These are phyloP conservation scores for Daldinia sp. DNA, from an alignment of 2,329 filamentous ascomycete genomes.

Conservation along the genomic window DNA sequence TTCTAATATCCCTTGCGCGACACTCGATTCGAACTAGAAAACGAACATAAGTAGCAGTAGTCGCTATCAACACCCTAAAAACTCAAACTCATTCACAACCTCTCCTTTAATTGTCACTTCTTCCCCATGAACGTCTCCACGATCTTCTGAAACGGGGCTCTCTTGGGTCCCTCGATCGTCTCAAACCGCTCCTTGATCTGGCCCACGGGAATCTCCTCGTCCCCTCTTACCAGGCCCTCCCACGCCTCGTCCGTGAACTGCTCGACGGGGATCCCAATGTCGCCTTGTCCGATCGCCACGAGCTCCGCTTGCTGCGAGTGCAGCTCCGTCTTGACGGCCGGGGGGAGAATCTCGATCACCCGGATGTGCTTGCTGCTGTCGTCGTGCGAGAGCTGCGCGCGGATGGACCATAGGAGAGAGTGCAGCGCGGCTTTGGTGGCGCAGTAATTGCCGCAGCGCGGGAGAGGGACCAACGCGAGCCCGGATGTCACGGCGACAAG, in stretches of 20 bases:
- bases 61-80: background rate
- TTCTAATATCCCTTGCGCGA: background rate
- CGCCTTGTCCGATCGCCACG: conserved; percentile 48
- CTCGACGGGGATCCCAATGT: conserved; percentile 55
- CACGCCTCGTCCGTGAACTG: conserved; percentile 62
- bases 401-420: conserved; percentile 58
- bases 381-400: conserved; percentile 56
- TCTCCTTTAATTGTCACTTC: conserved; percentile 19
- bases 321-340: conserved; percentile 62
- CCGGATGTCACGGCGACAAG: conserved; percentile 57
- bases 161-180: conserved; percentile 38
- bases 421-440: conserved; percentile 67
- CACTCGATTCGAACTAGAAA: background rate
- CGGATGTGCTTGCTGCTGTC: conserved; percentile 48
- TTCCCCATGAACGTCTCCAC: conserved; percentile 30
- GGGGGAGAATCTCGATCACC: conserved; percentile 64
- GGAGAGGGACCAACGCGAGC: conserved; percentile 61
- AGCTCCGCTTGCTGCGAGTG: conserved; percentile 58
- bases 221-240: conserved; percentile 55
- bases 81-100: conserved; percentile 6
- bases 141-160: conserved; percentile 33
- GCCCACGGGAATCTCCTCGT: conserved; percentile 54
- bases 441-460: conserved; percentile 63
- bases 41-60: background rate
- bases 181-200: conserved; percentile 36